phyloP scores from a whole-genome alignment of 75 land plant species.

The Adiantum capillusveneris region DNA sequence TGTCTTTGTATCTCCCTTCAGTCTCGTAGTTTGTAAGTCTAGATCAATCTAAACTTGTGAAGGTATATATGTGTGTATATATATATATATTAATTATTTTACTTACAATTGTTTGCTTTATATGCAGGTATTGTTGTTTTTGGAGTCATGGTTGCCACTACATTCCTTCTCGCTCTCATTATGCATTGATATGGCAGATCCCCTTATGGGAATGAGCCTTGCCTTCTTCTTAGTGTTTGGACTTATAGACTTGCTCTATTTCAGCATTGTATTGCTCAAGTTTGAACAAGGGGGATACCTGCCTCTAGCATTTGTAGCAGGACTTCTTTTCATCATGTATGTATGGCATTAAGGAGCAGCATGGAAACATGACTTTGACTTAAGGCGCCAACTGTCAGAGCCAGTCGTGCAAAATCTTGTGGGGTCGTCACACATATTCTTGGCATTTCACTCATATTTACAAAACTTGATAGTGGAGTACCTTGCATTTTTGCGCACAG shows the following conservation, averaged over 20 bases:
- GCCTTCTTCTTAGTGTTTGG: slow-evolving; percentile 19
- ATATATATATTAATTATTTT: no score
- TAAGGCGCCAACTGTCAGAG: slow-evolving; percentile 39
- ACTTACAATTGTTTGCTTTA: no score
- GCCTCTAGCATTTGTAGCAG: slow-evolving; percentile 42
- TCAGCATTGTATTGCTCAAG: slow-evolving; percentile 28
- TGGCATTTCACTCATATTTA: slow-evolving; percentile 52
- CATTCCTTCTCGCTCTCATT: slow-evolving; percentile 19
- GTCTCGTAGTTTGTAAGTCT: no score
- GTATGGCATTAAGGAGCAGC: slow-evolving; percentile 58
- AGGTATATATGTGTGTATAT: no score
- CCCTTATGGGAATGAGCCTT: slow-evolving; percentile 1
- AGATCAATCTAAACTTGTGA: no score
- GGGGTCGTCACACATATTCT: slow-evolving; percentile 21
- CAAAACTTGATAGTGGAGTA: slow-evolving; percentile 55
- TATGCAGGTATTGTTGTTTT: slow-evolving; percentile 33
- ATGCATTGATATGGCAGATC: slow-evolving; percentile 43
- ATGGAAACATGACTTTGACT: slow-evolving; percentile 31
- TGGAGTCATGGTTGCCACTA: slow-evolving; percentile 28
- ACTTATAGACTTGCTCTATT: slow-evolving; percentile 19
- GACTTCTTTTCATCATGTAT: slow-evolving; percentile 41
- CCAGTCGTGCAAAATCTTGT: slow-evolving; percentile 19
- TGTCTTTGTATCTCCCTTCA: no score
- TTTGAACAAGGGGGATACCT: slow-evolving; percentile 38
- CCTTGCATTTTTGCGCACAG: slow-evolving; percentile 55